A percentile compares a stretch with the other conserved stretches of the same genome.
phyloP scores from a whole-genome alignment of 176 grass and related monocot species.

The Secale cereale region DNA sequence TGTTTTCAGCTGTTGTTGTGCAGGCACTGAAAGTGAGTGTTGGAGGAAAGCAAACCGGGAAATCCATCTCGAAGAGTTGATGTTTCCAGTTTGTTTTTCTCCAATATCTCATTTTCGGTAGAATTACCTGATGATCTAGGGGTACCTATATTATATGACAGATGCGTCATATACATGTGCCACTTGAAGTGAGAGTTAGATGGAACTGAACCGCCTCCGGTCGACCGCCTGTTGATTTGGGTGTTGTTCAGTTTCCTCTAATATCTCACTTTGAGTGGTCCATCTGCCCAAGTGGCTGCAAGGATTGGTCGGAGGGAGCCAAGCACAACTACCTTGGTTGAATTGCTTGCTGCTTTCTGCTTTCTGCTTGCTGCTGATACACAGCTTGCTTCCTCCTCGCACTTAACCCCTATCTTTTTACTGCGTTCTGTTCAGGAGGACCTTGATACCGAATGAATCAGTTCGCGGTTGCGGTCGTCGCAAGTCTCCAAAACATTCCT shows the following conservation, averaged over 20 bases:
- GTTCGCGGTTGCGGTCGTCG: no score
- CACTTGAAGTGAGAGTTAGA: slow-evolving; percentile 40
- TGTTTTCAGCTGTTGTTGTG: background rate
- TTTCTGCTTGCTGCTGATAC: background rate
- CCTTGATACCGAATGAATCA: no score
- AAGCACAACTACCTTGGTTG: background rate
- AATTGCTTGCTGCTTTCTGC: background rate
- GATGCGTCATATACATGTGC: background rate
- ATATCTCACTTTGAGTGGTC: slow-evolving; percentile 27
- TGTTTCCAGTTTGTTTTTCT: background rate
- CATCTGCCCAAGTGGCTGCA: background rate
- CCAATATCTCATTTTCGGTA: slow-evolving; percentile 1
- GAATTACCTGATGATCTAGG: background rate
- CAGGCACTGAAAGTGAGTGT: slow-evolving; percentile 5
- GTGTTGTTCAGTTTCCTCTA: background rate
- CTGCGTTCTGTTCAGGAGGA: no score
- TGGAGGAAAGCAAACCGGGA: slow-evolving; percentile 46
- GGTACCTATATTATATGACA: no score
- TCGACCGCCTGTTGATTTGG: background rate
- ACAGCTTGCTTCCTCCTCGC: background rate
- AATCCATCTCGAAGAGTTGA: background rate
- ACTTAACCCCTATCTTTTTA: background rate
- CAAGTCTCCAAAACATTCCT: no score
- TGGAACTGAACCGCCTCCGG: background rate
- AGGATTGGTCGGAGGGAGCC: background rate